Evolutionary conservation across 345 rosid genomes (phyloP), one percentile per base, ranked within the genome.

Genomic region (Eutrema yunnanense): DNA sequence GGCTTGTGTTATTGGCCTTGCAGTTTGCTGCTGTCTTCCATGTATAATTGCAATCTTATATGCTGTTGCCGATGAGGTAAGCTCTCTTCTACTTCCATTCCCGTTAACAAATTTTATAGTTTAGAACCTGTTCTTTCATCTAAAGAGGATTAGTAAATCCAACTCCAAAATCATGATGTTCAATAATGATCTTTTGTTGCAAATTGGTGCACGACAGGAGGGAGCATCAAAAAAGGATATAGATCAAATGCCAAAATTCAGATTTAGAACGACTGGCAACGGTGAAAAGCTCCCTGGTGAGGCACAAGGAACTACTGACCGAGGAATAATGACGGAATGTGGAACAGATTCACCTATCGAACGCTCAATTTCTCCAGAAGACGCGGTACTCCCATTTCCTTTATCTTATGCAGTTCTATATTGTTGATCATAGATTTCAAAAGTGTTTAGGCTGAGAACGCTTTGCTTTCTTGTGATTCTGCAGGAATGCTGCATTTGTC

Each of bases 401-500:
- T 41, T 47, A 26, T 64, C 52, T 47, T 13, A 56, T 62, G 11
- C 32, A 44, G 6, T 60, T 60, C 5, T 14, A 1, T 47, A 10
- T 33, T 38, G 8, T 33, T 38, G 5, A 3, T 6, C 13, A 42
- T 42, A 58, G 14, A 50, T 40, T 51, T 41, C 7, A 0, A 42
- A 65, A 22, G 16, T 48, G 54, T 42, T 29, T 50, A 33, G 46
- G 59, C 8, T 40, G 11, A 67, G 4, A 30, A 48, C 4, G 2
- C 12, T 0, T 56, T 32, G 60, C 30, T 19, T 32, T 52, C 32
- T 16, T 40, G 6, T 34, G 19, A 30, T 3, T 71, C 47, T 80
- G 78, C 61, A 95, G 99, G 99, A 95, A 71, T 95, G 99, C 38
- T 95, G 99, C 92, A 90, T 95, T 67, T 95, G 97, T 80, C 96